Evolutionary conservation across 306 rosid genomes (phyloP).

Genomic region (Glycine latifolia): DNA sequence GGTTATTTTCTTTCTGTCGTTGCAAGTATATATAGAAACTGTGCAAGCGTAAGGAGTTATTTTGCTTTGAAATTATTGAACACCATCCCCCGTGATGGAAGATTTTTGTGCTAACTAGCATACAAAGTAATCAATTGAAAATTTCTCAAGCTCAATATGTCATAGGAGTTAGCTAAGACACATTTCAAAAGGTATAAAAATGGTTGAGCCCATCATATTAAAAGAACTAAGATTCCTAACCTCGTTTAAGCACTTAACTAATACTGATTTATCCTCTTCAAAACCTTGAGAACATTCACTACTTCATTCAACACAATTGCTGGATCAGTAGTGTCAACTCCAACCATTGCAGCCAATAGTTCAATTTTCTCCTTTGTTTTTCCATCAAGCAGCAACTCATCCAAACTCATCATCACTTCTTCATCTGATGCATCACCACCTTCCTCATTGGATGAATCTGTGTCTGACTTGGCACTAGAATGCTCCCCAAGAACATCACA

Average conservation of each 20-base stretch:
- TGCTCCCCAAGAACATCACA: not conserved
- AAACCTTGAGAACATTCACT: slow-evolving; percentile 47
- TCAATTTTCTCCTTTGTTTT: slow-evolving; percentile 50
- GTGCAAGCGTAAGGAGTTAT: not conserved
- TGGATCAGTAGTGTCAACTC: slow-evolving; percentile 50
- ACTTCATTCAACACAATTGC: slow-evolving; percentile 52
- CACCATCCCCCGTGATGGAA: not conserved
- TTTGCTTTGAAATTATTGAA: not conserved
- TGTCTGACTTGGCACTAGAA: slow-evolving; percentile 44
- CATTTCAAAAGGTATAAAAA: not conserved
- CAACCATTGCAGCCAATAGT: slow-evolving; percentile 54
- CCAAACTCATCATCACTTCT: slow-evolving; percentile 34
- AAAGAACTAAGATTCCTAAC: not conserved
- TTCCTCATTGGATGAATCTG: slow-evolving; percentile 39
- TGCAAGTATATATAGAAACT: not conserved
- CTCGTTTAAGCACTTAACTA: not conserved
- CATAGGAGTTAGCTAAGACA: not conserved
- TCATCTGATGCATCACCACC: slow-evolving; percentile 36
- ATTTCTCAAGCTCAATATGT: slow-evolving; percentile 31
- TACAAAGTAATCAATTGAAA: not conserved
- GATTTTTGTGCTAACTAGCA: not conserved
- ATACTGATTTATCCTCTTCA: slow-evolving; percentile 5
- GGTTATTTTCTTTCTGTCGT: not conserved
- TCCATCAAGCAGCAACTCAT: slow-evolving; percentile 45
- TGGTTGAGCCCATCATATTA: not conserved